Percentiles rank a stretch among this genome's conserved stretches.
phyloP scores from a whole-genome alignment of 768 basidiomycete species.

The Boletus sp. region DNA sequence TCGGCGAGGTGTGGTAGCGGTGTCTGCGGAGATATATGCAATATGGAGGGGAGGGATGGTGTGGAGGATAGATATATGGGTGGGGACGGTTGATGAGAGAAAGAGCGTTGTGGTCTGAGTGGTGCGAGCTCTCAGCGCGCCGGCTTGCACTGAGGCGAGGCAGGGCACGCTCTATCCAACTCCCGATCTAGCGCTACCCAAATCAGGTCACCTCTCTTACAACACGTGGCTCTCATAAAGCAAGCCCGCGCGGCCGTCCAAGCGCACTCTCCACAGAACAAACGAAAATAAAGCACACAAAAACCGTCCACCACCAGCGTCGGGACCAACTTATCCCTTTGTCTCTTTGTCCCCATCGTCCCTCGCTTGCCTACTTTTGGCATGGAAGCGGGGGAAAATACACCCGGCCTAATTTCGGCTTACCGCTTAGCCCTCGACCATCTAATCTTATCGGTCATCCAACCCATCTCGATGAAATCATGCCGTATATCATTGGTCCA shows the following conservation, averaged over 20 bases:
- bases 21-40: background rate
- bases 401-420: conserved; percentile 8
- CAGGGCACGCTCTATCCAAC: conserved; percentile 32
- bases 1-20: background rate
- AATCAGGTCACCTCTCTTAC: conserved; percentile 24
- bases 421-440: conserved; percentile 12
- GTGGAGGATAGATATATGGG: background rate
- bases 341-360: conserved; percentile 2
- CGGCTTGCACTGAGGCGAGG: conserved; percentile 30
- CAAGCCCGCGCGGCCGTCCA: background rate
- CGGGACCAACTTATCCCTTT: background rate
- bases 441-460: conserved; percentile 32
- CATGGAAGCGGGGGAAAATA: background rate
- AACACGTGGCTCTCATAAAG: conserved; percentile 29
- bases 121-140: conserved; percentile 20
- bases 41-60: background rate
- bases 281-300: too few relatives aligned
- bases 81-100: conserved; percentile 1
- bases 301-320: background rate
- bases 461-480: conserved; percentile 19
- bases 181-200: conserved; percentile 27
- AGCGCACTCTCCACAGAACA: too few relatives aligned
- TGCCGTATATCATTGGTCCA: conserved; percentile 6
- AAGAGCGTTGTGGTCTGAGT: conserved; percentile 10
- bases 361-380: too few relatives aligned